These are phyloP conservation scores for Leccinum fuscescens DNA, from an alignment of 1,284 basidiomycete species.

Conservation along the genomic window DNA sequence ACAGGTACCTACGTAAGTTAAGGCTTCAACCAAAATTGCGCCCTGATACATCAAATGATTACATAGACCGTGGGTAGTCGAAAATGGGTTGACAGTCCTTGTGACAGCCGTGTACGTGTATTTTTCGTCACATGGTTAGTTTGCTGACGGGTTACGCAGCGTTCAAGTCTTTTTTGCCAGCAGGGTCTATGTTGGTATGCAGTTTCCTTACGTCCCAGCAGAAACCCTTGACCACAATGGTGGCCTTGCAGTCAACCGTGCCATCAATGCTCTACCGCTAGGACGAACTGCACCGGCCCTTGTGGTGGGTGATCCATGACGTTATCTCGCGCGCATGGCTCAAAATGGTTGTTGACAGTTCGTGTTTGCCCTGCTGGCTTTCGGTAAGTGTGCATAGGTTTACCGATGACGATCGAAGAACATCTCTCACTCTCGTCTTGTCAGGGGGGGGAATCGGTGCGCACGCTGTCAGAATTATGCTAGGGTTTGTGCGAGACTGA, in stretches of 20 bases:
- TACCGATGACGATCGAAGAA: neutral
- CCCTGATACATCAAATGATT: conserved; percentile 4
- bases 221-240: neutral
- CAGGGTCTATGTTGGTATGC: conserved; percentile 13
- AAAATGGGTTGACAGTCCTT: conserved; percentile 14
- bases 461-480: neutral
- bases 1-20: conserved; percentile 11
- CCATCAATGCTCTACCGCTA: conserved; percentile 9
- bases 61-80: conserved; percentile 15
- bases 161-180: conserved; percentile 20
- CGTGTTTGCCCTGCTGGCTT: conserved; percentile 10
- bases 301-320: conserved; percentile 7
- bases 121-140: neutral
- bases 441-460: conserved; percentile 10
- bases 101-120: conserved; percentile 17
- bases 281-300: conserved; percentile 14
- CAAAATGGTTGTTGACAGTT: conserved; percentile 6
- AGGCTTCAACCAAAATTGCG: neutral
- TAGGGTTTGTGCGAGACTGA: conserved; percentile 6
- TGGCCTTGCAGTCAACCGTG: conserved; percentile 9
- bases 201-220: neutral
- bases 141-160: conserved; percentile 7
- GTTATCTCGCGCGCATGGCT: neutral
- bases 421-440: neutral
- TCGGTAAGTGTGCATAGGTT: conserved; percentile 9